phyloP scores from a whole-genome alignment of 306 rosid genomes.

The Potentilla sterilis region DNA sequence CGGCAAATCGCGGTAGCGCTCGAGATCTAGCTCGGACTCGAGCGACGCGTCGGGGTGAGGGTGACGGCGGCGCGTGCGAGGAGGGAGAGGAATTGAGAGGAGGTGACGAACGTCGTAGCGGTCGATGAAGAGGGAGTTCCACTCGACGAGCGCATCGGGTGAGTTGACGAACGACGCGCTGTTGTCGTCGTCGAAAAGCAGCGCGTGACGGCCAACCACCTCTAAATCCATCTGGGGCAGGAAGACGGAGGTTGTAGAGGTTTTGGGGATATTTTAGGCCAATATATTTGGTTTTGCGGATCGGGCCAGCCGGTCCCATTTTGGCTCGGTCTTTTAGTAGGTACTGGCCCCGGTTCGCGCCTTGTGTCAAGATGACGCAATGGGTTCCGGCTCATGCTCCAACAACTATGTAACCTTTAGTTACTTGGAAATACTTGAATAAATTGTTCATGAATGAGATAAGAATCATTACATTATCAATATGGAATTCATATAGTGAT shows the following conservation, averaged over 20 bases:
- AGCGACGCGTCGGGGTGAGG: slow-evolving; percentile 34
- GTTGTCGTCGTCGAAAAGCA: slow-evolving; percentile 79
- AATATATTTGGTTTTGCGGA: not conserved
- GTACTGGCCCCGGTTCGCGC: no score
- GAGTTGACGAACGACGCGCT: slow-evolving; percentile 75
- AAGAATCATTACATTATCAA: no score
- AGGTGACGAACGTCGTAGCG: slow-evolving; percentile 94
- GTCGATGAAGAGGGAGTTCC: slow-evolving; percentile 83
- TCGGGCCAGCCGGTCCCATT: not conserved
- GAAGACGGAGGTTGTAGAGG: not conserved
- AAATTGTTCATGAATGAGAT: no score
- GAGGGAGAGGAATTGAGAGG: slow-evolving; percentile 60
- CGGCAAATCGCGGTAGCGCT: slow-evolving; percentile 78
- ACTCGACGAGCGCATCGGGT: slow-evolving; percentile 69
- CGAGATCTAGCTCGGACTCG: slow-evolving; percentile 54
- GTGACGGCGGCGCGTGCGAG: slow-evolving; percentile 57
- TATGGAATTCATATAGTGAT: no score
- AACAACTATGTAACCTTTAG: no score
- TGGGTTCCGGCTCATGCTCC: no score
- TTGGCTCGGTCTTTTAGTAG: no score
- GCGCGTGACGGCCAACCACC: slow-evolving; percentile 74
- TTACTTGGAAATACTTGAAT: no score
- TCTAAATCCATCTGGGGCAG: slow-evolving; percentile 55
- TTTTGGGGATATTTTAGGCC: not conserved
- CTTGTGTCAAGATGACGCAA: no score